phyloP scores from a whole-genome alignment of 2,329 filamentous ascomycete species.

The Dryadomyces sulphureus region DNA sequence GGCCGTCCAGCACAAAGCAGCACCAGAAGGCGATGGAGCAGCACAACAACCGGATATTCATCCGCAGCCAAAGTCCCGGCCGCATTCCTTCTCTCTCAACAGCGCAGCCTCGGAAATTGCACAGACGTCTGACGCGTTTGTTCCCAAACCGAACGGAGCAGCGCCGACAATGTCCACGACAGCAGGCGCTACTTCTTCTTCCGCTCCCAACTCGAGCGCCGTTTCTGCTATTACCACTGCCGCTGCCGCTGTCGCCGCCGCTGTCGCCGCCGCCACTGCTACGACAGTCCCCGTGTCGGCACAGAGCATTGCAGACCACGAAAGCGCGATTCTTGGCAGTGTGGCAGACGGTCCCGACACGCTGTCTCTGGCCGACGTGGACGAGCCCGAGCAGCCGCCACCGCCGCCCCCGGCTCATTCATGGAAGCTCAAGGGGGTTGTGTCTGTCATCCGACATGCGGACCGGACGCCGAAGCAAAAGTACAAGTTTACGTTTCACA shows the following conservation, averaged over 20 bases:
- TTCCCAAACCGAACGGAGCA: neutral
- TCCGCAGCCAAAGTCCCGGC: neutral
- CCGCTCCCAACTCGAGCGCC: neutral
- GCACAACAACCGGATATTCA: neutral
- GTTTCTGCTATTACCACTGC: no score
- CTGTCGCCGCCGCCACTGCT: neutral
- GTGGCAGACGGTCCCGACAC: neutral
- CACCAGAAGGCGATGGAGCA: neutral
- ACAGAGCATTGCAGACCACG: neutral
- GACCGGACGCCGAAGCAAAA: slow-evolving; percentile 98
- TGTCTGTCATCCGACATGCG: slow-evolving; percentile 89
- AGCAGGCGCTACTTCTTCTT: neutral
- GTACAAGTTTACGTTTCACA: slow-evolving; percentile 98
- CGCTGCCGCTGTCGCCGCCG: no score
- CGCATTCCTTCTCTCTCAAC: neutral
- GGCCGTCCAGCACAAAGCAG: neutral
- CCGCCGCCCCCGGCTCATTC: slow-evolving; percentile 72
- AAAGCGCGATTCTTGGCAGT: neutral
- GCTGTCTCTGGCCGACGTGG: slow-evolving; percentile 4
- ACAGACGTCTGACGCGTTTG: neutral
- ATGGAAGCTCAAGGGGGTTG: slow-evolving; percentile 96
- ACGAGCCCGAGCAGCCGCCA: slow-evolving; percentile 34
- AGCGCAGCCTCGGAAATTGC: neutral
- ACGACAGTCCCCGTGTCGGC: neutral
- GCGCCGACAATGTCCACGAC: neutral